Conservation (phyloP, 2,329 filamentous ascomycete genomes). For the Endothia cerciana region DNA sequence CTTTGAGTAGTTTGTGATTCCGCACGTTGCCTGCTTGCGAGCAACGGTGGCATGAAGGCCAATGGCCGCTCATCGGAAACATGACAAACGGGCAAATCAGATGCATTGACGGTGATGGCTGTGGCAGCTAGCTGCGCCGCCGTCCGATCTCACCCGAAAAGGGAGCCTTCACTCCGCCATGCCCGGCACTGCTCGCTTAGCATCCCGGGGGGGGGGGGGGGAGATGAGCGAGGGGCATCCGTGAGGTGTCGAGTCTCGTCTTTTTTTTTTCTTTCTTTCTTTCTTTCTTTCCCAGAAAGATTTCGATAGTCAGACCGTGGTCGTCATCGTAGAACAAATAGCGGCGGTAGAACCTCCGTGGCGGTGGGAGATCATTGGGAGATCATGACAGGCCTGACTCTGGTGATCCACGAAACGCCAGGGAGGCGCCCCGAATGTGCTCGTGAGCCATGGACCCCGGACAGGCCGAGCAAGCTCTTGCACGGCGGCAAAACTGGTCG, state of each 20-base stretch:
- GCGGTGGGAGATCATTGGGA: not conserved
- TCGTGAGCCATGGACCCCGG: not conserved
- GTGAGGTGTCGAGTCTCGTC: not conserved
- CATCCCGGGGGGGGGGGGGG: not conserved
- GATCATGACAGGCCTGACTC: not conserved
- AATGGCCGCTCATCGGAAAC: not conserved
- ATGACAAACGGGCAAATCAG: not conserved
- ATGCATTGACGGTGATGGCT: not conserved
- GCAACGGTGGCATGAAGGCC: not conserved
- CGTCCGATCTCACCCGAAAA: not conserved
- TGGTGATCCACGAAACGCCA: conserved; percentile 13
- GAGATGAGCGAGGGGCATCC: not conserved
- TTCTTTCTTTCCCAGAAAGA: not conserved
- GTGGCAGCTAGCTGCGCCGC: conserved; percentile 10
- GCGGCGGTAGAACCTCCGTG: conserved; percentile 5
- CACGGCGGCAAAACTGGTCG: not conserved
- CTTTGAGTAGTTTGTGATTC: not conserved
- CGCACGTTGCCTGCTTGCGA: not conserved
- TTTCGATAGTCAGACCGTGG: not conserved
- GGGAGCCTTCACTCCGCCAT: not conserved
- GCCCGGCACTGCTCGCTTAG: not conserved
- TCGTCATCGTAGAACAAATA: not conserved
- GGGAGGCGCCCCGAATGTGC: not conserved
- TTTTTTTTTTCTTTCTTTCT: no score
- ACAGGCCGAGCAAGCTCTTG: not conserved